Conservation (phyloP, 441 rosid genomes). For the Bocquillonia castaneifolia region DNA sequence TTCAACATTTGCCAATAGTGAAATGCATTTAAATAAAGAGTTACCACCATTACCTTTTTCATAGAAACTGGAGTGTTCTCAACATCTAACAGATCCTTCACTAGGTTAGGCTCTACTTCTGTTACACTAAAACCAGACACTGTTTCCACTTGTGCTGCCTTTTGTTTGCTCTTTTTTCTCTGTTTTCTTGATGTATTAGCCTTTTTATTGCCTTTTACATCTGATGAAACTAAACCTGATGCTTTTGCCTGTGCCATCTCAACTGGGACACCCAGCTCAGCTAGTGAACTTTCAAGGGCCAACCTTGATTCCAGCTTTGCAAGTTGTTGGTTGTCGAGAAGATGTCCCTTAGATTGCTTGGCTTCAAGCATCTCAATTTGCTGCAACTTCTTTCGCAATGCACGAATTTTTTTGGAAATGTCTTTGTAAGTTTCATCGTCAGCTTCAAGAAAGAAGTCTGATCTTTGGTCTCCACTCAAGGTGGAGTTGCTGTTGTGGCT, state of each 20-base stretch:
- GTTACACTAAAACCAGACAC: slow-evolving; percentile 34
- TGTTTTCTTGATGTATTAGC: slow-evolving; percentile 51
- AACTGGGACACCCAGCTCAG: slow-evolving; percentile 67
- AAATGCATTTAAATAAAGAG: not conserved
- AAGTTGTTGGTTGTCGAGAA: slow-evolving; percentile 85
- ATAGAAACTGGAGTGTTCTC: slow-evolving; percentile 34
- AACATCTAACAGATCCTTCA: slow-evolving; percentile 30
- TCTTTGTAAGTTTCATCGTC: slow-evolving; percentile 48
- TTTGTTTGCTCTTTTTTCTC: slow-evolving; percentile 62
- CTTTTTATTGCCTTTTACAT: slow-evolving; percentile 57
- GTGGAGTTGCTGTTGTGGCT: slow-evolving; percentile 32
- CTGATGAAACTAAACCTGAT: slow-evolving; percentile 34
- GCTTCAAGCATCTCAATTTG: slow-evolving; percentile 93
- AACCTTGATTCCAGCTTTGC: slow-evolving; percentile 76
- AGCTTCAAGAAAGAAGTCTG: slow-evolving; percentile 59
- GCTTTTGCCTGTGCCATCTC: slow-evolving; percentile 39
- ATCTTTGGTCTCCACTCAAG: slow-evolving; percentile 31
- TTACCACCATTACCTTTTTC: slow-evolving; percentile 45
- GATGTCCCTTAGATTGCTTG: slow-evolving; percentile 61
- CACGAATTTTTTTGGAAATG: slow-evolving; percentile 63
- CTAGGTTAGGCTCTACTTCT: slow-evolving; percentile 32
- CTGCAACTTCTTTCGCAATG: slow-evolving; percentile 82
- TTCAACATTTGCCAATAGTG: not conserved
- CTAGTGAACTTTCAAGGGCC: slow-evolving; percentile 60
- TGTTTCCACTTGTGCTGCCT: slow-evolving; percentile 39